phyloP scores from a whole-genome alignment of 495 filamentous ascomycete genomes.

The Neurospora pannonica region DNA sequence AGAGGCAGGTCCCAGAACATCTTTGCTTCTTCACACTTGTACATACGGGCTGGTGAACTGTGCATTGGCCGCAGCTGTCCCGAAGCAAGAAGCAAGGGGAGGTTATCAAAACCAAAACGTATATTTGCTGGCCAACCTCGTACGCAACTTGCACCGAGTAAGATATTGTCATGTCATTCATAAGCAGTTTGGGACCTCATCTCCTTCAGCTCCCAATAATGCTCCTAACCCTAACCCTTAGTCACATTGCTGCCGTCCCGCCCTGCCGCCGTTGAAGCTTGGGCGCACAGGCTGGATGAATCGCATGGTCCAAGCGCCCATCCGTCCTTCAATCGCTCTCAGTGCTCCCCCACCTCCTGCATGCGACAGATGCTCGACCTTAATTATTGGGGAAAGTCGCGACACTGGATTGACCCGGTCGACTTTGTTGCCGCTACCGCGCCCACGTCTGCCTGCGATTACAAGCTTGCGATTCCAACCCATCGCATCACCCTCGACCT shows the following conservation, averaged over 20 bases:
- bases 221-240: neutral
- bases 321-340: neutral
- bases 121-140: neutral
- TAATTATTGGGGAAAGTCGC: neutral
- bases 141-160: neutral
- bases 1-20: neutral
- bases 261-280: neutral
- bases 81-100: neutral
- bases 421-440: neutral
- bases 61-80: neutral
- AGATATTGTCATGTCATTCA: neutral
- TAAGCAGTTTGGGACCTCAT: neutral
- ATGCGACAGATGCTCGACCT: neutral
- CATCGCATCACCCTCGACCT: neutral
- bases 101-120: neutral
- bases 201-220: neutral
- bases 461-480: neutral
- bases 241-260: neutral
- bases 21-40: neutral
- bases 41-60: neutral
- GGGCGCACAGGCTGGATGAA: neutral
- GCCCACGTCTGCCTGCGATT: neutral
- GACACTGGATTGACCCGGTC: neutral
- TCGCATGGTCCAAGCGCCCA: neutral
- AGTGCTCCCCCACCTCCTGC: conserved; percentile 3